Conservation (phyloP, 768 basidiomycete species). For the Favolaschia claudopus region DNA sequence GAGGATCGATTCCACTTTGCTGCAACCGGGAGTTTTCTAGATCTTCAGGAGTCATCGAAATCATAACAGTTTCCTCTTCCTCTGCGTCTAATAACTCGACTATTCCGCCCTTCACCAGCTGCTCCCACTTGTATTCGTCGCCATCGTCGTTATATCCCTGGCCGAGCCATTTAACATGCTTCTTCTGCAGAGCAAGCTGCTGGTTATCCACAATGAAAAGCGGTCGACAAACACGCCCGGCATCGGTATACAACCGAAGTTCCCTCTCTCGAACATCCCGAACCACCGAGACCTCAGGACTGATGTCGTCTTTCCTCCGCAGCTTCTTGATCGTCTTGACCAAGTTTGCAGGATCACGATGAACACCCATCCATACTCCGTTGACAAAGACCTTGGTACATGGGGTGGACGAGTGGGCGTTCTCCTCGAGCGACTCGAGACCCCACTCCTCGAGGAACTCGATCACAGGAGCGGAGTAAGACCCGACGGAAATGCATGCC, state of each 20-base stretch:
- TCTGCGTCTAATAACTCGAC: slow-evolving; percentile 97
- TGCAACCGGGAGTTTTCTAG: slow-evolving; percentile 83
- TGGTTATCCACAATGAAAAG: slow-evolving; percentile 97
- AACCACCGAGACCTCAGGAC: slow-evolving; percentile 95
- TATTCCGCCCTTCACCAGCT: slow-evolving; percentile 85
- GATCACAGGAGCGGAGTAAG: slow-evolving; percentile 93
- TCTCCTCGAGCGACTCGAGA: slow-evolving; percentile 93
- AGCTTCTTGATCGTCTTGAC: slow-evolving; percentile 94
- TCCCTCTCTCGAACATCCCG: slow-evolving; percentile 97
- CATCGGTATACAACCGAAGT: slow-evolving; percentile 93
- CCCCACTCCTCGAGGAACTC: slow-evolving; percentile 99
- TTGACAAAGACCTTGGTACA: slow-evolving; percentile 98
- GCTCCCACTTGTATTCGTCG: slow-evolving; percentile 83
- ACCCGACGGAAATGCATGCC: slow-evolving; percentile 98
- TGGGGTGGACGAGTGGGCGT: slow-evolving; percentile 81
- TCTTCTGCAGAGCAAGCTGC: slow-evolving; percentile 82
- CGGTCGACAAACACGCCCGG: slow-evolving; percentile 95
- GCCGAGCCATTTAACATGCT: slow-evolving; percentile 78
- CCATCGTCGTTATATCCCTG: slow-evolving; percentile 65
- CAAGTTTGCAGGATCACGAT: slow-evolving; percentile 91
- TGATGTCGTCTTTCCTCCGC: slow-evolving; percentile 93
- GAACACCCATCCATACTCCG: slow-evolving; percentile 99
- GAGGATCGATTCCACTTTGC: slow-evolving; percentile 63
- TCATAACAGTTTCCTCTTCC: slow-evolving; percentile 99
- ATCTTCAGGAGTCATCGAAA: slow-evolving; percentile 98